Conservation (phyloP, 2,329 filamentous ascomycete genomes). For the Microsporum audouinii region DNA sequence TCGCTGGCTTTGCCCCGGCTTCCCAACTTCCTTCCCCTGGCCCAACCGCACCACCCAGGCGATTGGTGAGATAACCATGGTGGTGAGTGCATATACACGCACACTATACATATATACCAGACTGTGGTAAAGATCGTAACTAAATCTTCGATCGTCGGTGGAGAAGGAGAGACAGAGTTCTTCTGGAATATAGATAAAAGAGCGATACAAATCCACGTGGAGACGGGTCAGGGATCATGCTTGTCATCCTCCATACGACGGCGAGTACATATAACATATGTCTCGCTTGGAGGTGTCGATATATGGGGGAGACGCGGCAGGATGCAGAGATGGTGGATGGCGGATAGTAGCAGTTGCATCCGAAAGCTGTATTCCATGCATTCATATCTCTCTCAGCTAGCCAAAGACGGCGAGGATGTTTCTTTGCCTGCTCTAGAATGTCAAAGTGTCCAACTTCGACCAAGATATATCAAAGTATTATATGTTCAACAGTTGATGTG, state of each 20-base stretch:
- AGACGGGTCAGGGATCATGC: neutral
- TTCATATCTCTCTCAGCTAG: too few species aligned
- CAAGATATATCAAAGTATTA: too few species aligned
- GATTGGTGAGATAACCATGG: neutral
- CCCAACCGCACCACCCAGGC: neutral
- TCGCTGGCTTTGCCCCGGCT: neutral
- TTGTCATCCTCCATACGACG: neutral
- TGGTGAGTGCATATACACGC: neutral
- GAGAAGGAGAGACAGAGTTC: neutral
- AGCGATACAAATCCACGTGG: neutral
- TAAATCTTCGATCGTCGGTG: neutral
- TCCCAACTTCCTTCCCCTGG: neutral
- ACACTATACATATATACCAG: neutral
- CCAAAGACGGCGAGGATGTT: too few species aligned
- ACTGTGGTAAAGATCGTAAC: neutral
- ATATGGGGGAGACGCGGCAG: neutral
- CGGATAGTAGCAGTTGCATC: too few species aligned
- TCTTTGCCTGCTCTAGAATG: too few species aligned
- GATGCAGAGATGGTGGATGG: neutral
- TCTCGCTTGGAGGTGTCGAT: neutral
- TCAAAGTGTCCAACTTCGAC: too few species aligned
- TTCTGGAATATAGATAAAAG: neutral
- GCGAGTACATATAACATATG: neutral
- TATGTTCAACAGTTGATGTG: too few species aligned
- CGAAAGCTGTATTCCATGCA: too few species aligned